Evolutionary conservation across 768 basidiomycete species (phyloP).

Genomic region (Neoboletus magnificus): DNA sequence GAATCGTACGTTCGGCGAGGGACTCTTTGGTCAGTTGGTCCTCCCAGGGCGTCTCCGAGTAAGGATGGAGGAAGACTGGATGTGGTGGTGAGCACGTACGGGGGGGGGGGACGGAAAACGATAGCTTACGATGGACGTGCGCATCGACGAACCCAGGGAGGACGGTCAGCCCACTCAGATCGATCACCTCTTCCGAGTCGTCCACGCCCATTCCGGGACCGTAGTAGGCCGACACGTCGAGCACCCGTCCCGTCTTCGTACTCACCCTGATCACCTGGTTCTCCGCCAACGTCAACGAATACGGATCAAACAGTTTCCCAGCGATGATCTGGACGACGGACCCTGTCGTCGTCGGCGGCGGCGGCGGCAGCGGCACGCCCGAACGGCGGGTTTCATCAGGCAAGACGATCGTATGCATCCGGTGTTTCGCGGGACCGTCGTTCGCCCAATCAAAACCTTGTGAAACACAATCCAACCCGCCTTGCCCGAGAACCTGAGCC

Average conservation of each 20-base stretch:
- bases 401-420: no score
- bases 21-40: constrained; percentile 60
- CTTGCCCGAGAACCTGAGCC: no score
- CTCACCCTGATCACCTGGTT: constrained; percentile 50
- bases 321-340: constrained; percentile 32
- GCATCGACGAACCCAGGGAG: constrained; percentile 57
- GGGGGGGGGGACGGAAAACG: no score
- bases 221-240: constrained; percentile 42
- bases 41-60: constrained; percentile 56
- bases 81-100: no score
- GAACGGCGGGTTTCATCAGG: no score
- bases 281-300: constrained; percentile 38
- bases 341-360: no score
- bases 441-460: no score
- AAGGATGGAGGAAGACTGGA: constrained; percentile 64
- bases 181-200: constrained; percentile 34
- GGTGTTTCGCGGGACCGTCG: no score
- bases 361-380: no score
- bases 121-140: constrained; percentile 48
- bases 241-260: constrained; percentile 44
- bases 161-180: constrained; percentile 45
- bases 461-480: no score
- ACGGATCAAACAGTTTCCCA: constrained; percentile 51
- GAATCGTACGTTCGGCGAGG: constrained; percentile 54
- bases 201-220: background rate